Conservation (phyloP, 345 rosid species). For the Mallotus nudiflorus region DNA sequence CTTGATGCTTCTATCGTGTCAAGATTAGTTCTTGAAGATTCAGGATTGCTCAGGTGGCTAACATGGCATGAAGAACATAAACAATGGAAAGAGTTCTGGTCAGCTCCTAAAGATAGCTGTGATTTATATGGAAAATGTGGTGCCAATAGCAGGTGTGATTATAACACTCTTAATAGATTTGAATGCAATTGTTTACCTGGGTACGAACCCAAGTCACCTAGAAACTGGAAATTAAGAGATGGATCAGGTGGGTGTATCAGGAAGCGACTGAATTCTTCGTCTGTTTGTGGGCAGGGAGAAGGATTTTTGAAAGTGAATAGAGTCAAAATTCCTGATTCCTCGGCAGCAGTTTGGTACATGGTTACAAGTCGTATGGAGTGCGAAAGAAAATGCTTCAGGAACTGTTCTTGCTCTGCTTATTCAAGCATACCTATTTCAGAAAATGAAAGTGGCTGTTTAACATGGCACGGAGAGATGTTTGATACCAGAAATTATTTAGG, state of each 20-base stretch:
- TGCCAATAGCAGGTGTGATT: too few species aligned
- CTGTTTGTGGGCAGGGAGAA: too few species aligned
- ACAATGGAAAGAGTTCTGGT: too few species aligned
- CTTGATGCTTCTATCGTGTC: not conserved
- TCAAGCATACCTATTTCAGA: too few species aligned
- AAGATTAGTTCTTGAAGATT: not conserved
- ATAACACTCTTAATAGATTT: too few species aligned
- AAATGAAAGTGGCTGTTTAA: conserved; percentile 18
- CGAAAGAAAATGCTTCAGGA: not conserved
- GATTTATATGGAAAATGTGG: too few species aligned
- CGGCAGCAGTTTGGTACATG: not conserved
- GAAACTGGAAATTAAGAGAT: conserved; percentile 9
- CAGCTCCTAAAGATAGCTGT: too few species aligned
- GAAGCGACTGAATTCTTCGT: too few species aligned
- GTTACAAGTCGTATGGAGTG: not conserved
- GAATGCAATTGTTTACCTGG: too few species aligned
- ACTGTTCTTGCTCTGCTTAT: conserved; percentile 18
- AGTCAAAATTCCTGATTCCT: too few species aligned
- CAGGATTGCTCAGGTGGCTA: not conserved
- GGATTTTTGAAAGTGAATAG: too few species aligned
- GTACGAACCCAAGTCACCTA: conserved; percentile 6
- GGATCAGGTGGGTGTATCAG: conserved; percentile 17
- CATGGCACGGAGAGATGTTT: conserved; percentile 25
- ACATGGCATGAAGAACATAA: too few species aligned
- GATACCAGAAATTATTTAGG: conserved; percentile 1